These are phyloP conservation scores for Spatholobus suberectus DNA, from an alignment of 306 rosid species.

Conservation along the genomic window DNA sequence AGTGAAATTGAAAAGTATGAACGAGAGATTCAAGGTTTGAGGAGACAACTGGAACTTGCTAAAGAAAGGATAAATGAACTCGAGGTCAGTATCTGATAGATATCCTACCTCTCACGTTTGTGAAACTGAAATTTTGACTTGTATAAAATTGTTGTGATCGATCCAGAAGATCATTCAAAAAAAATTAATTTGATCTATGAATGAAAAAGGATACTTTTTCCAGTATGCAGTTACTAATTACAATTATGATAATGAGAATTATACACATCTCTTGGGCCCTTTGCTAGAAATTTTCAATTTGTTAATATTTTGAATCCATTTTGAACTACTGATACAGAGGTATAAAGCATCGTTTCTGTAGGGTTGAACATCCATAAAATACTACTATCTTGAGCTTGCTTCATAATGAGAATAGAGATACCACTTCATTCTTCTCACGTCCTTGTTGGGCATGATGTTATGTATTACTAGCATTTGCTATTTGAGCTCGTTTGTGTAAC, in stretches of 20 bases:
- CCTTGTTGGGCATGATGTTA: constrained; percentile 13
- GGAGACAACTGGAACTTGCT: constrained; percentile 67
- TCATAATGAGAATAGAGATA: constrained; percentile 25
- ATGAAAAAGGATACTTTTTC: neutral
- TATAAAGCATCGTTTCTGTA: constrained; percentile 14
- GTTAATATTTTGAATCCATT: constrained; percentile 18
- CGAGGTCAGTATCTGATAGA: constrained; percentile 59
- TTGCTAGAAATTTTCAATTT: constrained; percentile 11
- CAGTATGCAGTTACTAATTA: constrained; percentile 16
- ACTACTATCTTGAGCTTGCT: constrained; percentile 1
- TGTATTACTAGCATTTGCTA: constrained; percentile 12
- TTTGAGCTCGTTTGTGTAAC: constrained; percentile 3
- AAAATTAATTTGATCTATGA: constrained; percentile 29
- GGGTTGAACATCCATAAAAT: neutral
- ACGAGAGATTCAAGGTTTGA: constrained; percentile 63
- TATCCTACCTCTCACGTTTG: constrained; percentile 28
- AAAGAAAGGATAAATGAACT: constrained; percentile 71
- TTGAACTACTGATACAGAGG: constrained; percentile 17
- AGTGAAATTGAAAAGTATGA: constrained; percentile 54
- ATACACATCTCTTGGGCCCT: neutral
- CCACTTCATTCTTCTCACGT: neutral
- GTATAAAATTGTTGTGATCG: neutral
- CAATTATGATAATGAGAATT: constrained; percentile 11
- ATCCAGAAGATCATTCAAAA: neutral
- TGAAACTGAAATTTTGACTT: neutral